Evolutionary conservation across 208 protist genomes (phyloP).

Genomic region (Wallacemonas sp.): DNA sequence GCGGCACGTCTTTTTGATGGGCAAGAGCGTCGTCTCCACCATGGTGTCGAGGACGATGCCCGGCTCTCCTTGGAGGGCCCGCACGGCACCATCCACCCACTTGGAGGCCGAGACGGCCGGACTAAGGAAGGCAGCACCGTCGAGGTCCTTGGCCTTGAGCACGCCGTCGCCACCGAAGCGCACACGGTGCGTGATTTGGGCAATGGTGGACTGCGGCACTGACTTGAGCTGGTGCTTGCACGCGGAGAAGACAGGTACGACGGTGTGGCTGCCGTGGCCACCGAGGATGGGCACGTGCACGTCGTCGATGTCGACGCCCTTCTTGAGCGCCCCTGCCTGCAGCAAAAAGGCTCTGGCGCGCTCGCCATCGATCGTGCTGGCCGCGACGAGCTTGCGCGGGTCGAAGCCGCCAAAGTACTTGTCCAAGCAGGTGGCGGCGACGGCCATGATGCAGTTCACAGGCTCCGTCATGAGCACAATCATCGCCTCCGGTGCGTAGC

Average conservation of each 20-base stretch:
- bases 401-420: constrained; percentile 69
- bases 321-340: constrained; percentile 25
- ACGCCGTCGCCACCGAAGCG: constrained; percentile 74
- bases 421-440: constrained; percentile 88
- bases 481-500: constrained; percentile 79
- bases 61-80: constrained; percentile 55
- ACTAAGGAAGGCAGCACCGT: constrained; percentile 74
- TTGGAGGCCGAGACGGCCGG: constrained; percentile 50
- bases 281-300: constrained; percentile 86
- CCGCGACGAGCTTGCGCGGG: constrained; percentile 87
- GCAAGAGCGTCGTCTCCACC: constrained; percentile 58
- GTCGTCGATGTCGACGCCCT: constrained; percentile 37
- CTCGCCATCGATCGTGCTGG: constrained; percentile 88
- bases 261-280: constrained; percentile 92
- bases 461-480: constrained; percentile 94
- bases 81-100: constrained; percentile 41
- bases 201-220: constrained; percentile 24
- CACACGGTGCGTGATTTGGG: constrained; percentile 72
- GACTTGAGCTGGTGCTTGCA: constrained; percentile 37
- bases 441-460: constrained; percentile 93
- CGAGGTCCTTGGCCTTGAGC: constrained; percentile 73
- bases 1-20: constrained; percentile 23
- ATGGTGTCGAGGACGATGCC: constrained; percentile 57
- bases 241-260: constrained; percentile 92
- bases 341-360: constrained; percentile 73